Evolutionary conservation across 768 basidiomycete genomes (phyloP).

Genomic region (Auricularia sp.): DNA sequence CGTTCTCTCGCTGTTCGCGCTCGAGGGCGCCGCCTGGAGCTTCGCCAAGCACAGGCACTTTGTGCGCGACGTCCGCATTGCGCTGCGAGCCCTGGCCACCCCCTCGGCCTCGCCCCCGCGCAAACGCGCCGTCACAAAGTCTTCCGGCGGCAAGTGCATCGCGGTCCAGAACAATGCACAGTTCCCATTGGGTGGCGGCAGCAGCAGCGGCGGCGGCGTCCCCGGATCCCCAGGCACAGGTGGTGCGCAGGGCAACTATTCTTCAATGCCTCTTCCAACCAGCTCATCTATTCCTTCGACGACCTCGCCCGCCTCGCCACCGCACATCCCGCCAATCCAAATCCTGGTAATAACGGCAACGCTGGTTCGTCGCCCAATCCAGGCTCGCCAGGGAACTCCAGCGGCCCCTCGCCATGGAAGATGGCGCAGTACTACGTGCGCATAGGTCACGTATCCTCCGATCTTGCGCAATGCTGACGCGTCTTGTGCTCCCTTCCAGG

Average conservation of each 20-base stretch:
- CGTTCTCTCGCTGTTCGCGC: neutral
- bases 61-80: slow-evolving; percentile 59
- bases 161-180: slow-evolving; percentile 5
- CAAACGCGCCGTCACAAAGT: neutral
- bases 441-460: neutral
- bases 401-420: slow-evolving; percentile 25
- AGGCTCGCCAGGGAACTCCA: slow-evolving; percentile 3
- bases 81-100: slow-evolving; percentile 46
- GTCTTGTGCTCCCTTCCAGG: slow-evolving; percentile 35
- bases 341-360: slow-evolving; percentile 11
- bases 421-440: slow-evolving; percentile 11
- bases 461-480: slow-evolving; percentile 19
- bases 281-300: neutral
- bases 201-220: slow-evolving; percentile 17
- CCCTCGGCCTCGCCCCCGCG: slow-evolving; percentile 3
- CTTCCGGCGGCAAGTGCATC: neutral
- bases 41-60: slow-evolving; percentile 17
- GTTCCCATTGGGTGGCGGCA: slow-evolving; percentile 29
- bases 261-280: no score
- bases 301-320: neutral
- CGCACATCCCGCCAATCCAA: slow-evolving; percentile 1
- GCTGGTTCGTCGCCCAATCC: slow-evolving; percentile 11
- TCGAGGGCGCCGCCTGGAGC: neutral
- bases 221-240: slow-evolving; percentile 8
- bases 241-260: no score